Base-by-base conservation (phyloP, 2,329 filamentous ascomycete species). In the Penicillium frequentans region DNA sequence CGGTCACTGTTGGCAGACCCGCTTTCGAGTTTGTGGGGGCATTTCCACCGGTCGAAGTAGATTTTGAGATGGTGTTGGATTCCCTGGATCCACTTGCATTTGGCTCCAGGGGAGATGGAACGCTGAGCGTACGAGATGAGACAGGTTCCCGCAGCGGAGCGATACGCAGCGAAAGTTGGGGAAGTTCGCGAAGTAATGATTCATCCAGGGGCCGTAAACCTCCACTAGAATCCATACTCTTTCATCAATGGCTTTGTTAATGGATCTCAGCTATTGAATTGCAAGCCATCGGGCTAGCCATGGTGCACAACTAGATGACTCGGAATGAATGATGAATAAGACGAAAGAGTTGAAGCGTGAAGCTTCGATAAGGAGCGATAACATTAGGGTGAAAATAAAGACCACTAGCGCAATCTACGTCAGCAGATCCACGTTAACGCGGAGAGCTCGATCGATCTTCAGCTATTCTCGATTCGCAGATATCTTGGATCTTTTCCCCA, bases 101-200 rank as follows among this genome's bases (percentile, higher is more conserved):
- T 10, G 78, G 78, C 60, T 81, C 79, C 49, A 81, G 71, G 23
- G 77, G 77, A 19, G 73, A 73, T n/a, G 77, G 77, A 37, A 71
- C 67, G 52, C 73, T 76, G 57, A 76, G 69, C 37, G 69, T 70
- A 37, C 74, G 73, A 14, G 75, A 73, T 23, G 77, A 76, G 21
- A 75, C 72, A 13, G 77, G 78, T 60, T 79, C 75, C 31, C 78
- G 78, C 23, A 81, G 71, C 52, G 79, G 79, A 59, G 79, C 73
- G 49, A 81, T 81, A 56, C 74, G 76, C 50, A 81, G 68, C 58
- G 73, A 73, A 11, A 75, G 70, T 53, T 77, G 73, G 52, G 76
- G 74, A 27, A 77, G 68, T 61, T 79, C 77, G 47, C 74, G 75
- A 37, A 74, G 69, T 50, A 73, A 62, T 47, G 73, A 72, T 62